Evolutionary conservation across 768 basidiomycete genomes (phyloP), one percentile per base, ranked within the genome.

Genomic region (Kwoniella pini): DNA sequence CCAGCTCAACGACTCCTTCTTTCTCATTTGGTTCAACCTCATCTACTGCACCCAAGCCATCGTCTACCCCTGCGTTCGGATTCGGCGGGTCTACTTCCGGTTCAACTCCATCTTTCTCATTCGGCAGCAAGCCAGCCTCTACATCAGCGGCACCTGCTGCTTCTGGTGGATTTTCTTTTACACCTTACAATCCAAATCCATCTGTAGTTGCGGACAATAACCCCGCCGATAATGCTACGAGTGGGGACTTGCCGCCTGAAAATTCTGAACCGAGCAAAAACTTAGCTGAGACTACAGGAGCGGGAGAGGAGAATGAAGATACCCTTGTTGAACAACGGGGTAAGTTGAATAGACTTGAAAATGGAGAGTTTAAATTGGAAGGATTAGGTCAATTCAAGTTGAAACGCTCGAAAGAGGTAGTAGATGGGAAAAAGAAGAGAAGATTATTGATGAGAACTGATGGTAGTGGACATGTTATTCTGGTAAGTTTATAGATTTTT

Each of bases 241-340:
- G 33, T 15, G 33, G 33, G 7, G 24, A 46, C 50, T 17, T 28
- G 28, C 43, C 57, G 21, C 40, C 54, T 30, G 60, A 54, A 39
- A 54, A 49, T 26, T 53, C 38, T 15, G 40, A 52, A 11, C 57
- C 64, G 1, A 63, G 60, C 28, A 65, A 65, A 45, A 72, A 75
- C 36, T 44, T 75, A 28, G 73, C 73, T 11, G 63, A 68, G 17
- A 53, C 50, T 2, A 49, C 46, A 17, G 72, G 70, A n/a, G 68
- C 64, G 7, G 73, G 73, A 4, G 73, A 75, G 52, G 71, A 75
- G 50, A 58, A 65, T 30, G 73, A 75, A 42, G 70, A 75, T 19
- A 75, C 70, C 12, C 54, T 72, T 7, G 21, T 64, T 19, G 73
- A 75, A 45, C 56, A 63, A n/a, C 45, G 73, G 21, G 68, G 56